Evolutionary conservation across 2,329 filamentous ascomycete species (phyloP).

Genomic region (Ophiostoma fasciatum): DNA sequence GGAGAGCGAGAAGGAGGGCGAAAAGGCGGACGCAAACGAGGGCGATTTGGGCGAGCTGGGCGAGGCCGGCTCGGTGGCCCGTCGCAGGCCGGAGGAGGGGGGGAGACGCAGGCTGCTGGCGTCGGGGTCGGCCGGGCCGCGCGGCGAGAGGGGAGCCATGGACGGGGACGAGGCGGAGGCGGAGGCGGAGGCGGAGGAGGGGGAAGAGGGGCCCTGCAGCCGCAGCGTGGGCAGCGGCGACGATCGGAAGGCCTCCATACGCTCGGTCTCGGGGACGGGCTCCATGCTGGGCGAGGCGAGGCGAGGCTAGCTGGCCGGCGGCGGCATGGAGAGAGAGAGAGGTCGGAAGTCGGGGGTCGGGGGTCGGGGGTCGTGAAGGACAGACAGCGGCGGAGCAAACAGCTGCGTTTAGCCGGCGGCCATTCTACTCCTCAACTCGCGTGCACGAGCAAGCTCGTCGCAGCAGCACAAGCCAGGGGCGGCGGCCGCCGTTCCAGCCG

Average conservation of each 20-base stretch:
- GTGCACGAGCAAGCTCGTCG: no score
- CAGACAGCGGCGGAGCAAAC: no score
- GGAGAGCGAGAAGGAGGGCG: neutral
- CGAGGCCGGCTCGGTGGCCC: slow-evolving; percentile 44
- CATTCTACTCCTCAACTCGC: no score
- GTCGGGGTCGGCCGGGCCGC: slow-evolving; percentile 2
- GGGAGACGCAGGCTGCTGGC: slow-evolving; percentile 33
- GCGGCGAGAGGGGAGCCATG: slow-evolving; percentile 6
- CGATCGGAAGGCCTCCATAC: slow-evolving; percentile 50
- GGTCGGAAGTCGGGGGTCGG: no score
- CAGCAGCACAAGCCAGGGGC: no score
- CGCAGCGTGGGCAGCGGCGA: slow-evolving; percentile 41
- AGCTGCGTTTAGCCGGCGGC: no score
- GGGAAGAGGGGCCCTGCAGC: slow-evolving; percentile 25
- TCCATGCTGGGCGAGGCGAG: slow-evolving; percentile 31
- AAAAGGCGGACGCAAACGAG: neutral
- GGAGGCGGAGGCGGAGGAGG: slow-evolving; percentile 16
- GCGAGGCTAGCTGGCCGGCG: no score
- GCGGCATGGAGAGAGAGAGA: no score
- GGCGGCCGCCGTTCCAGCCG: no score
- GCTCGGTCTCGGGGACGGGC: slow-evolving; percentile 52
- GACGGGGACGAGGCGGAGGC: slow-evolving; percentile 26
- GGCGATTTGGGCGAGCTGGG: no score
- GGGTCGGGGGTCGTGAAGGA: no score
- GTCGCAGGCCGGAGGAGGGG: no score